Evolutionary conservation across 164 flowering plant genomes (phyloP), one percentile per base, ranked within the genome.

Genomic region (Taxillus chinensis): DNA sequence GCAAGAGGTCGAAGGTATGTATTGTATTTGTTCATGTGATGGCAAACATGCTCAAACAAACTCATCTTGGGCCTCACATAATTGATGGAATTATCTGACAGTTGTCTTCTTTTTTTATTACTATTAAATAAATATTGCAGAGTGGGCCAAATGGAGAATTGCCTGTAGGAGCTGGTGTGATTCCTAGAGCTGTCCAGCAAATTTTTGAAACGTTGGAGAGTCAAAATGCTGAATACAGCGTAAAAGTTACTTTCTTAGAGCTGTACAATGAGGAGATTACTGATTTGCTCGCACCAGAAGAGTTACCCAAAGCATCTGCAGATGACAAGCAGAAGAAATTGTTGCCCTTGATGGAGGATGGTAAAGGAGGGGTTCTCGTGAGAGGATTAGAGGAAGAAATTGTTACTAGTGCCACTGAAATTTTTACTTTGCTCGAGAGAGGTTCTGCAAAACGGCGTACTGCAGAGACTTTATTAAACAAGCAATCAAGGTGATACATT

Each of bases 321-420:
- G 97, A 90, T 52, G 99, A 93, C 12, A 90, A 81, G 75, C 89
- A 83, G 67, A 93, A 84, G 64, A 93, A 89, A 66, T 92, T 78
- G 61, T 65, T 93, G 60, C 86, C 80, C 53, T 80, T 93, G 17
- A 93, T 93, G 97, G 99, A 93, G 68, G 99, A 93, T 77, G 97
- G 99, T 15, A 93, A 93, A 75, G 99, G 99, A 42, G 99, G 99
- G 0, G 99, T 93, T 65, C 85, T 93, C 65, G 92, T 93, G 8
- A 79, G 96, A 70, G 99, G 99, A 45, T 64, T 93, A 10, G 99
- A 93, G 73, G 99, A 93, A 74, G 99, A 93, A 77, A 84, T 87
- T 66, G 99, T 93, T 2, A 79, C 97, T 14, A 89, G 87, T 81
- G 90, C 95, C 0, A 80, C 46, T 78, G 99, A 93, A 69, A 93